Evolutionary conservation across 306 rosid species (phyloP).

Genomic region (Abrus pulchellus): DNA sequence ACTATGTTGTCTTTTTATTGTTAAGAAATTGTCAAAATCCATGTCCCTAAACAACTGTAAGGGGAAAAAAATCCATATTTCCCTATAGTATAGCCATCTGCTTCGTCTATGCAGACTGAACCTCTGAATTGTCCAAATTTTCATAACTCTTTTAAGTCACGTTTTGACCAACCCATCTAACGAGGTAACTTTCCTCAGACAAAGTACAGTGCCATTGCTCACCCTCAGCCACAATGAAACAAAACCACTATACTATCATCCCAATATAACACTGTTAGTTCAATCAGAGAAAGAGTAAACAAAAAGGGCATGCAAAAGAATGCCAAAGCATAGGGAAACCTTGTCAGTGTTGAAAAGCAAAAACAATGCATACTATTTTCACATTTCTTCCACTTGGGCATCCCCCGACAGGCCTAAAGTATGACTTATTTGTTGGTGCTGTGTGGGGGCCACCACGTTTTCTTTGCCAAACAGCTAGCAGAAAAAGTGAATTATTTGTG

Average conservation of each 20-base stretch:
- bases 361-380: slow-evolving; percentile 44
- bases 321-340: slow-evolving; percentile 21
- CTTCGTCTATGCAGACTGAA: not conserved
- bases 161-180: slow-evolving; percentile 32
- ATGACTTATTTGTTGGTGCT: slow-evolving; percentile 49
- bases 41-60: not conserved
- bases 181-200: slow-evolving; percentile 34
- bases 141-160: slow-evolving; percentile 20
- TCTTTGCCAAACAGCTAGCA: slow-evolving; percentile 71
- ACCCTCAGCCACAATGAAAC: slow-evolving; percentile 39
- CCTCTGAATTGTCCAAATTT: slow-evolving; percentile 42
- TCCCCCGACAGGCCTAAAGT: slow-evolving; percentile 53
- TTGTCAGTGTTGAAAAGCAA: slow-evolving; percentile 37
- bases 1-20: slow-evolving; percentile 30
- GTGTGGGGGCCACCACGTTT: slow-evolving; percentile 61
- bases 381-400: slow-evolving; percentile 56
- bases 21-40: slow-evolving; percentile 7
- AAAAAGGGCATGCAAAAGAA: slow-evolving; percentile 41
- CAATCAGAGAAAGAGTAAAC: slow-evolving; percentile 41
- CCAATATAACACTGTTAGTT: slow-evolving; percentile 39
- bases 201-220: slow-evolving; percentile 35
- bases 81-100: not conserved
- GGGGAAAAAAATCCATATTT: not conserved
- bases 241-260: slow-evolving; percentile 38
- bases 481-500: slow-evolving; percentile 38